These are phyloP conservation scores for Pulveroboletus sp. DNA, from an alignment of 768 basidiomycete species.

Conservation along the genomic window DNA sequence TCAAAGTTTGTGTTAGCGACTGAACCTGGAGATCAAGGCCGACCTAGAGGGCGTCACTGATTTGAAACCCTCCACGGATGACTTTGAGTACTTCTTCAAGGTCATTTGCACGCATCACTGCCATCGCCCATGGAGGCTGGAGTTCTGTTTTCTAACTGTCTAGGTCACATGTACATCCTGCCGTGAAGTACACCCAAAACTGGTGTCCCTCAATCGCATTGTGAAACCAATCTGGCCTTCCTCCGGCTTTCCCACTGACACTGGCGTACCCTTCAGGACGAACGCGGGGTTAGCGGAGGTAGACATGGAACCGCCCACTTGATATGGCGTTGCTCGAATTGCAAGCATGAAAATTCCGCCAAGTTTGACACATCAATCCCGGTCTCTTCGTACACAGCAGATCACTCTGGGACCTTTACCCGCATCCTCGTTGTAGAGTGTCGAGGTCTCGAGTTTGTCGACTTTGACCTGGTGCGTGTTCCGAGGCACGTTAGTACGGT, in stretches of 20 bases:
- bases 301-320: slow-evolving; percentile 71
- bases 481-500: not conserved
- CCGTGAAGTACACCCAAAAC: slow-evolving; percentile 69
- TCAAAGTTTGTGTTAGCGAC: slow-evolving; percentile 35
- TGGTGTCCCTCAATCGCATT: slow-evolving; percentile 63
- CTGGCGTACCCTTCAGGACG: slow-evolving; percentile 44
- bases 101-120: slow-evolving; percentile 31
- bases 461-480: slow-evolving; percentile 66
- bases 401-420: slow-evolving; percentile 55
- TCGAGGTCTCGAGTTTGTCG: slow-evolving; percentile 77
- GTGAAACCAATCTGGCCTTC: slow-evolving; percentile 34
- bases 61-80: slow-evolving; percentile 56
- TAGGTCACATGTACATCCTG: slow-evolving; percentile 80
- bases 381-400: slow-evolving; percentile 52
- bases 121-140: not conserved
- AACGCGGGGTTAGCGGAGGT: slow-evolving; percentile 56
- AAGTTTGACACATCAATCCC: slow-evolving; percentile 59
- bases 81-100: slow-evolving; percentile 80
- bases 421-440: slow-evolving; percentile 76
- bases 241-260: slow-evolving; percentile 1
- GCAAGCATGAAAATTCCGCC: slow-evolving; percentile 78
- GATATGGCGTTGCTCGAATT: slow-evolving; percentile 74
- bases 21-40: slow-evolving; percentile 68
- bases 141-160: not conserved
- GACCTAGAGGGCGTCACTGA: slow-evolving; percentile 76